Evolutionary conservation across 108 stramenopile species (phyloP).

Genomic region (Conticribra guillardii): DNA sequence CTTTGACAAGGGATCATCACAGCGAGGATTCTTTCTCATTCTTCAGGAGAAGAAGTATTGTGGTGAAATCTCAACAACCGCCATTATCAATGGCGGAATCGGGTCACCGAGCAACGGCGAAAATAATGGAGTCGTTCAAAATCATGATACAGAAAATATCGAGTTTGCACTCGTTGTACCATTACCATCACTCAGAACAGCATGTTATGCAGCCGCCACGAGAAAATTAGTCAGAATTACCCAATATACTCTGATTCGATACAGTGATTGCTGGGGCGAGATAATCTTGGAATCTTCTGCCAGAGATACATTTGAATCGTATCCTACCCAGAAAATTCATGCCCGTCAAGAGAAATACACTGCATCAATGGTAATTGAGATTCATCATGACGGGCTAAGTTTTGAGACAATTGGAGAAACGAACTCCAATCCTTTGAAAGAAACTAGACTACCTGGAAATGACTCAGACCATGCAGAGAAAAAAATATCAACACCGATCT

Average conservation of each 20-base stretch:
- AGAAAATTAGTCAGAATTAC: constrained; percentile 20
- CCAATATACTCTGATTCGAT: constrained; percentile 34
- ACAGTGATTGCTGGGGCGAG: constrained; percentile 21
- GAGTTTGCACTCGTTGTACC: constrained; percentile 36
- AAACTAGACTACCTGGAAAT: no score
- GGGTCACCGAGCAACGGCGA: neutral
- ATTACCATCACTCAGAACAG: constrained; percentile 12
- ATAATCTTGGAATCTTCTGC: constrained; percentile 7
- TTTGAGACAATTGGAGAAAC: neutral
- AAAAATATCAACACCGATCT: neutral
- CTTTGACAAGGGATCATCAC: no score
- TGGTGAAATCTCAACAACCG: no score
- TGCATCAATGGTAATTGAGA: constrained; percentile 22
- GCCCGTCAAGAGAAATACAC: neutral
- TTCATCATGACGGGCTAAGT: constrained; percentile 18
- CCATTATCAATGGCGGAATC: neutral
- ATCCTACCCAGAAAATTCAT: neutral
- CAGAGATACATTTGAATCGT: neutral
- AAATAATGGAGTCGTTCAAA: neutral
- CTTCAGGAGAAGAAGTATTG: no score
- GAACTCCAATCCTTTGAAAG: neutral
- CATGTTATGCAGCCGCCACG: constrained; percentile 32
- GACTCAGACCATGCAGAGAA: neutral
- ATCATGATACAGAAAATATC: neutral
- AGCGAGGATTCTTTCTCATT: no score